phyloP scores from a whole-genome alignment of 2,329 filamentous ascomycete genomes.

The Talaromyces sp. region DNA sequence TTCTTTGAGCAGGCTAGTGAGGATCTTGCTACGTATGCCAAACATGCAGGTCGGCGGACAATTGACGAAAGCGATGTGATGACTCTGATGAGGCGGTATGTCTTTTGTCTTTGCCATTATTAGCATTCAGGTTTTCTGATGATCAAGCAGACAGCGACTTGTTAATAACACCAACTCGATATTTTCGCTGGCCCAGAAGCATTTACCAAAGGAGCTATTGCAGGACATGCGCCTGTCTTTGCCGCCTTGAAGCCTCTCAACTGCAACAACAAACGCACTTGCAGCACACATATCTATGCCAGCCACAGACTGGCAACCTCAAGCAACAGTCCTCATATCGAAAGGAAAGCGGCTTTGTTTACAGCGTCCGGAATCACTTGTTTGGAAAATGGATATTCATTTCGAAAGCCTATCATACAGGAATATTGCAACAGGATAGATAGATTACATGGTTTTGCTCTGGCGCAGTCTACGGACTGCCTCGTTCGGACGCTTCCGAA shows the following conservation, averaged over 20 bases:
- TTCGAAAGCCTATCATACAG: constrained; percentile 6
- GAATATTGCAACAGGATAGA: constrained; percentile 12
- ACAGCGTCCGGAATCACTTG: not conserved
- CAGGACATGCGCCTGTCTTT: constrained; percentile 61
- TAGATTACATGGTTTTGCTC: constrained; percentile 65
- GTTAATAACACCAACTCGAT: constrained; percentile 65
- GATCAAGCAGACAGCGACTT: constrained; percentile 64
- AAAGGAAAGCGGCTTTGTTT: not conserved
- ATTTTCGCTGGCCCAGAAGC: constrained; percentile 78
- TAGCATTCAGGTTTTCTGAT: constrained; percentile 16
- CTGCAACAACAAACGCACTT: not conserved
- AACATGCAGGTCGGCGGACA: constrained; percentile 75
- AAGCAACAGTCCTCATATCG: not conserved
- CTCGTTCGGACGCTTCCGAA: constrained; percentile 77
- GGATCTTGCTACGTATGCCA: constrained; percentile 72
- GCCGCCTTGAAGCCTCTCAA: constrained; percentile 23
- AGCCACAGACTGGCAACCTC: not conserved
- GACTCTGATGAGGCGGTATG: constrained; percentile 76
- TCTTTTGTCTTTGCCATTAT: not conserved
- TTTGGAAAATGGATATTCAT: not conserved
- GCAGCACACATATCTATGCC: not conserved
- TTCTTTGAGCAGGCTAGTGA: constrained; percentile 85
- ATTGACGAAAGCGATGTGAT: constrained; percentile 82
- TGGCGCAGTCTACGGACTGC: constrained; percentile 68
- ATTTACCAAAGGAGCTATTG: constrained; percentile 75